Evolutionary conservation across 129 eudicot species (phyloP).

Genomic region (Heracleum sosnowskyi): DNA sequence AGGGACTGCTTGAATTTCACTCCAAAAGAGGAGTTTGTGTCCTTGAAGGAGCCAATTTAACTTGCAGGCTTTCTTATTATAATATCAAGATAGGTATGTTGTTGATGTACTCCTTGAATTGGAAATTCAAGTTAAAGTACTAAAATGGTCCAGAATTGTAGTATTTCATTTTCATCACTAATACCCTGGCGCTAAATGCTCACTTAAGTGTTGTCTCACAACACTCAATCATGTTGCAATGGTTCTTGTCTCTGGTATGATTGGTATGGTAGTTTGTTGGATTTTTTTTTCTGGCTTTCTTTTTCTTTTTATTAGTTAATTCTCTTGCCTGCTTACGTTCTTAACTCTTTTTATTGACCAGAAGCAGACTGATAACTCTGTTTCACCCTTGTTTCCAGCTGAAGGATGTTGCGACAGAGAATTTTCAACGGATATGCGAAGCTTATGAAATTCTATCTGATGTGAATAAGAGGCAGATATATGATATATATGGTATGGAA

Average conservation of each 20-base stretch:
- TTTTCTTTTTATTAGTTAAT: neutral
- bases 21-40: neutral
- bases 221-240: neutral
- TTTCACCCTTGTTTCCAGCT: slow-evolving; percentile 35
- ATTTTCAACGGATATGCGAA: slow-evolving; percentile 94
- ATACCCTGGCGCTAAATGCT: neutral
- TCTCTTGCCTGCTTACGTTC: neutral
- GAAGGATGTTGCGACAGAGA: slow-evolving; percentile 90
- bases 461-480: slow-evolving; percentile 72
- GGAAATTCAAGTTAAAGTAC: neutral
- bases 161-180: neutral
- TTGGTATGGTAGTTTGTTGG: neutral
- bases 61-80: neutral
- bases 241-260: neutral
- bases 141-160: neutral
- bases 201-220: neutral
- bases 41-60: neutral
- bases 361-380: neutral
- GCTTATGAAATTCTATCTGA: slow-evolving; percentile 91
- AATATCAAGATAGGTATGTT: neutral
- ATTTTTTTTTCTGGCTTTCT: no score
- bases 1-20: neutral
- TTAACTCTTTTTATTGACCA: neutral
- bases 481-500: slow-evolving; percentile 98
- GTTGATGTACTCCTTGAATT: neutral